These are phyloP conservation scores for Amylostereum areolatum DNA, from an alignment of 1,284 basidiomycete genomes.

Conservation along the genomic window DNA sequence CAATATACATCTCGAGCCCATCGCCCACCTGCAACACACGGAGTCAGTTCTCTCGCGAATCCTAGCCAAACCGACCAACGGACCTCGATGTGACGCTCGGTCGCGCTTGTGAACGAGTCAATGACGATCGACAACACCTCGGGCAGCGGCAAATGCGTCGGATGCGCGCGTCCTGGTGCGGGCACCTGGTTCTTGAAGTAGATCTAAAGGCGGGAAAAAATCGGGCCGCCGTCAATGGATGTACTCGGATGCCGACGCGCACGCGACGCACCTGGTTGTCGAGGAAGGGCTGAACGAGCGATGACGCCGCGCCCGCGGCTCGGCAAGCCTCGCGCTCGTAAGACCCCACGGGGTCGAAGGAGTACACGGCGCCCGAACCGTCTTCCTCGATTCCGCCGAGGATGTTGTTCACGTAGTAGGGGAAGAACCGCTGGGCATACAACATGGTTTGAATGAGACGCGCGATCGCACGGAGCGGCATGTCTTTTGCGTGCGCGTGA, in stretches of 20 bases:
- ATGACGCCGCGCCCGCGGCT: conserved; percentile 87
- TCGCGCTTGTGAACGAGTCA: conserved; percentile 90
- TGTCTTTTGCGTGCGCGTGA: conserved; percentile 90
- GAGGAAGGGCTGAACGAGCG: conserved; percentile 90
- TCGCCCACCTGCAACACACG: conserved; percentile 70
- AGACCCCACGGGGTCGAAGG: conserved; percentile 93
- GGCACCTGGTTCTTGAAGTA: conserved; percentile 92
- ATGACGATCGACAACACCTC: conserved; percentile 83
- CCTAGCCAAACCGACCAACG: conserved; percentile 11
- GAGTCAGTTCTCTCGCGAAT: conserved; percentile 11
- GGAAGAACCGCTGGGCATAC: conserved; percentile 91
- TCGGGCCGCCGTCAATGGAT: conserved; percentile 10
- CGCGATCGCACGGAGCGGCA: conserved; percentile 88
- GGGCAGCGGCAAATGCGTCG: conserved; percentile 73
- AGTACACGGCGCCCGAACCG: conserved; percentile 95
- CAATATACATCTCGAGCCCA: conserved; percentile 85
- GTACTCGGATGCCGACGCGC: background rate
- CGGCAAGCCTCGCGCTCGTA: conserved; percentile 95
- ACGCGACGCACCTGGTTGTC: conserved; percentile 79
- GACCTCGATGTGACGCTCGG: conserved; percentile 94
- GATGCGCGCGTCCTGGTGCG: conserved; percentile 62
- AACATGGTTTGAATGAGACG: conserved; percentile 95
- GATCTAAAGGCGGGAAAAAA: conserved; percentile 49
- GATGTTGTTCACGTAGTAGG: conserved; percentile 95
- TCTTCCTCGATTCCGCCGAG: conserved; percentile 92